Conservation (phyloP, 2,329 filamentous ascomycete genomes). For the Cladosporium sp. region DNA sequence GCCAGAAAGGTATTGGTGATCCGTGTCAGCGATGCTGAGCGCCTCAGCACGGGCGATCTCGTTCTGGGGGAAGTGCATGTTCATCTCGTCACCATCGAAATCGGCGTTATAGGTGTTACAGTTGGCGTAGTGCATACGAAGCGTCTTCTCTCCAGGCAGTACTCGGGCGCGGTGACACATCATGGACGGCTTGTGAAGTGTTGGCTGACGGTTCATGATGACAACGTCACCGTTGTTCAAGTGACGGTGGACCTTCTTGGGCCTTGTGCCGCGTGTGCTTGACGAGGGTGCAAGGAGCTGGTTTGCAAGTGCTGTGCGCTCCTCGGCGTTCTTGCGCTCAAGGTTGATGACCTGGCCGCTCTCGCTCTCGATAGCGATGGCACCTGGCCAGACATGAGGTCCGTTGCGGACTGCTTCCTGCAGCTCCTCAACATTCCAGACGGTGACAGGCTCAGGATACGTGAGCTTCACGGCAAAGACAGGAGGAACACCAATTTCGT, state of each 20-base stretch:
- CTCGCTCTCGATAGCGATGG: conserved; percentile 92
- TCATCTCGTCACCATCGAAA: conserved; percentile 99
- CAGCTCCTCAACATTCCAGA: conserved; percentile 93
- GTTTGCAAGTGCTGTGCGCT: conserved; percentile 86
- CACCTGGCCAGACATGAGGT: conserved; percentile 89
- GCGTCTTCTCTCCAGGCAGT: conserved; percentile 89
- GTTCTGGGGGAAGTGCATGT: conserved; percentile 99
- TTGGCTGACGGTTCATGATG: conserved; percentile 97
- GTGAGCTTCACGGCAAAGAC: conserved; percentile 96
- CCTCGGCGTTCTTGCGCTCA: conserved; percentile 81
- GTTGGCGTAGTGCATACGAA: conserved; percentile 99
- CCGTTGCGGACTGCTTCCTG: conserved; percentile 97
- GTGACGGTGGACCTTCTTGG: conserved; percentile 96
- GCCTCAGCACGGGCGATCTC: conserved; percentile 92
- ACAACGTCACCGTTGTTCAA: conserved; percentile 96
- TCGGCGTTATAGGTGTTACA: conserved; percentile 99
- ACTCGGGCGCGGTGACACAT: conserved; percentile 96
- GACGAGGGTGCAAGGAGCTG: conserved; percentile 85
- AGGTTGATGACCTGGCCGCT: conserved; percentile 88
- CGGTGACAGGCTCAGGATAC: conserved; percentile 95
- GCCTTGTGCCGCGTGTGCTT: conserved; percentile 71
- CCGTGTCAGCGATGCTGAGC: conserved; percentile 88
- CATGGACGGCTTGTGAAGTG: conserved; percentile 96
- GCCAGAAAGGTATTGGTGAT: conserved; percentile 93
- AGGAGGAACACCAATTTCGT: conserved; percentile 97